A percentile compares a stretch with the other conserved stretches of the same genome.
Evolutionary conservation across 768 basidiomycete genomes (phyloP).

Genomic region (Tephrocybe sp.): DNA sequence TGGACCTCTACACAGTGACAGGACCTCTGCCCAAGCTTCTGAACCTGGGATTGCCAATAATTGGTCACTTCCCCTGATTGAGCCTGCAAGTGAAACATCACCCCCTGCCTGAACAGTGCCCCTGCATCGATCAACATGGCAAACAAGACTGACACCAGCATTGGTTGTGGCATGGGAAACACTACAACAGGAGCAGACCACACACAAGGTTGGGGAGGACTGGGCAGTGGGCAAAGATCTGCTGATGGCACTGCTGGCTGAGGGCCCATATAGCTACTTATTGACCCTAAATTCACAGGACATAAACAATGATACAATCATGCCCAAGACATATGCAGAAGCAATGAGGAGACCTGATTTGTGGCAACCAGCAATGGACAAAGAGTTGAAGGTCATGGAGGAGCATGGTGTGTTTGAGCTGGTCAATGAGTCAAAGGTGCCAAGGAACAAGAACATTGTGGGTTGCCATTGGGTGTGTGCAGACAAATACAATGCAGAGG

Average conservation of each 20-base stretch:
- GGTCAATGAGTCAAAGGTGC: background rate
- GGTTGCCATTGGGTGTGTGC: background rate
- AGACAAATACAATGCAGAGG: slow-evolving; percentile 20
- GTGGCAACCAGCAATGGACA: background rate
- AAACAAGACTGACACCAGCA: no score
- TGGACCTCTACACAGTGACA: no score
- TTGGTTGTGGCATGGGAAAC: no score
- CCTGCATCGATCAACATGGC: no score
- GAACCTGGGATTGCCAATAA: no score
- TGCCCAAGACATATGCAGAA: background rate
- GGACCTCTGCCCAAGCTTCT: no score
- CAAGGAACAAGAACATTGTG: background rate
- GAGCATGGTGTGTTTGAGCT: slow-evolving; percentile 8
- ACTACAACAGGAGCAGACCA: no score
- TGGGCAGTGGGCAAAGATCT: no score
- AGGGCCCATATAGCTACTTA: background rate
- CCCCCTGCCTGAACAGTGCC: no score
- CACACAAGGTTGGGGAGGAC: no score
- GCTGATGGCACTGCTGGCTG: background rate
- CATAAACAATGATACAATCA: background rate
- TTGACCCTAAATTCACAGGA: background rate
- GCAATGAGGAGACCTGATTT: background rate
- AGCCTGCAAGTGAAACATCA: no score
- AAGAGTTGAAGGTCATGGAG: background rate
- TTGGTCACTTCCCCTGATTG: no score